Conservation (phyloP, 192 early-diverging fungal genomes). For the Powellomyces hirtus region DNA sequence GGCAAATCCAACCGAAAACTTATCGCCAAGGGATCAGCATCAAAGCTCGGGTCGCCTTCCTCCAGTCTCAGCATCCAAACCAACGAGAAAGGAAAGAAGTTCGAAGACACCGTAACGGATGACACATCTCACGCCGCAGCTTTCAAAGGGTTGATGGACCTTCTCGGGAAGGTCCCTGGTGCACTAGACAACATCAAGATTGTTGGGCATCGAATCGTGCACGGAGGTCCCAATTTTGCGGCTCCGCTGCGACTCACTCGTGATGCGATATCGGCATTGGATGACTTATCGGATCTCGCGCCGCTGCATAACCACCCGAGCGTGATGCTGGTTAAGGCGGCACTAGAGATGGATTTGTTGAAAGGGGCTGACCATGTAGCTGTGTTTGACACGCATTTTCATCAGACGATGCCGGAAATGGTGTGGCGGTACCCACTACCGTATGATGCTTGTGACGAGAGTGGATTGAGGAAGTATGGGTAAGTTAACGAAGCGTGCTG, state of each 20-base stretch:
- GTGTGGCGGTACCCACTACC: conserved; percentile 25
- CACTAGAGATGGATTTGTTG: background rate
- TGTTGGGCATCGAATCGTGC: conserved; percentile 29
- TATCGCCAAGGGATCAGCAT: conserved; percentile 19
- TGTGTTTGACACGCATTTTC: conserved; percentile 30
- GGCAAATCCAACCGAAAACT: background rate
- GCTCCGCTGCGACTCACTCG: background rate
- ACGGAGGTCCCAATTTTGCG: conserved; percentile 17
- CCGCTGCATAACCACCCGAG: conserved; percentile 28
- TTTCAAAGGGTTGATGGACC: conserved; percentile 4
- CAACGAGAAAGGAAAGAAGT: background rate
- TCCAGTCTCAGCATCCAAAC: conserved; percentile 1
- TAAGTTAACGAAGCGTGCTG: too few relatives aligned
- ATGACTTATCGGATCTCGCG: conserved; percentile 24
- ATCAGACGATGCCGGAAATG: conserved; percentile 17
- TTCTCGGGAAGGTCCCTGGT: background rate
- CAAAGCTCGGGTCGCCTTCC: background rate
- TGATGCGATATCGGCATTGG: conserved; percentile 1
- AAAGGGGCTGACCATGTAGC: conserved; percentile 11
- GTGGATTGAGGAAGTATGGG: conserved; percentile 21
- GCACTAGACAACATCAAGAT: background rate
- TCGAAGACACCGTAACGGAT: background rate
- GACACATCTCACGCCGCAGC: conserved; percentile 12
- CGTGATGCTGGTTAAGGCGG: conserved; percentile 14
- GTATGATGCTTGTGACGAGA: conserved; percentile 17